These are phyloP conservation scores for Scedosporium boydii DNA, from an alignment of 2,329 filamentous ascomycete genomes.

Conservation along the genomic window DNA sequence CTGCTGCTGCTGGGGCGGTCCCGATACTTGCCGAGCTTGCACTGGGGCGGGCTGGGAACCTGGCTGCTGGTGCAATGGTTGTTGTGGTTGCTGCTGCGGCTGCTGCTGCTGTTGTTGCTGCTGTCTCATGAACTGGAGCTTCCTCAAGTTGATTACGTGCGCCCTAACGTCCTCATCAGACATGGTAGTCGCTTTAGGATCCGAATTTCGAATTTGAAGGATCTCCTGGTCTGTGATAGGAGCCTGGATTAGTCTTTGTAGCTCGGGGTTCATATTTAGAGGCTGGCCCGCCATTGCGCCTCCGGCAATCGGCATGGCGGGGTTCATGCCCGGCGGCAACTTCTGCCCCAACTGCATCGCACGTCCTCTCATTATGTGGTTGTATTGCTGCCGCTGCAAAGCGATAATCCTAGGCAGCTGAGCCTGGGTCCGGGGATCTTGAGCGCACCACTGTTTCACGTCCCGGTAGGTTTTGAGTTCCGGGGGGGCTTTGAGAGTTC, in stretches of 20 bases:
- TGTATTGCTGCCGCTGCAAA: slow-evolving; percentile 31
- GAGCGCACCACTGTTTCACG: slow-evolving; percentile 30
- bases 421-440: slow-evolving; percentile 24
- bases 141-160: slow-evolving; percentile 4
- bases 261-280: background rate
- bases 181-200: slow-evolving; percentile 11
- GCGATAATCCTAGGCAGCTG: slow-evolving; percentile 19
- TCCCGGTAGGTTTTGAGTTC: slow-evolving; percentile 41
- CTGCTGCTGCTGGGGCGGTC: slow-evolving; percentile 10
- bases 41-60: slow-evolving; percentile 8
- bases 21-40: slow-evolving; percentile 15
- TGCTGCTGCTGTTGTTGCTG: slow-evolving; percentile 16
- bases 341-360: slow-evolving; percentile 17
- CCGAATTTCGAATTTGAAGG: slow-evolving; percentile 14
- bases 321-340: slow-evolving; percentile 11
- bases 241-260: background rate
- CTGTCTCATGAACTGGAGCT: slow-evolving; percentile 14
- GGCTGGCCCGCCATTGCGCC: slow-evolving; percentile 1
- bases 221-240: slow-evolving; percentile 15
- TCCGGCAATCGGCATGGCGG: background rate
- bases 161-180: slow-evolving; percentile 15
- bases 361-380: slow-evolving; percentile 20
- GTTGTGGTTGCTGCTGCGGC: slow-evolving; percentile 10
- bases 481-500: slow-evolving; percentile 23
- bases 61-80: slow-evolving; percentile 22